A percentile compares a stretch with the other conserved stretches of the same genome.
phyloP scores from a whole-genome alignment of 2,329 filamentous ascomycete species.

The Penicillium italicum region DNA sequence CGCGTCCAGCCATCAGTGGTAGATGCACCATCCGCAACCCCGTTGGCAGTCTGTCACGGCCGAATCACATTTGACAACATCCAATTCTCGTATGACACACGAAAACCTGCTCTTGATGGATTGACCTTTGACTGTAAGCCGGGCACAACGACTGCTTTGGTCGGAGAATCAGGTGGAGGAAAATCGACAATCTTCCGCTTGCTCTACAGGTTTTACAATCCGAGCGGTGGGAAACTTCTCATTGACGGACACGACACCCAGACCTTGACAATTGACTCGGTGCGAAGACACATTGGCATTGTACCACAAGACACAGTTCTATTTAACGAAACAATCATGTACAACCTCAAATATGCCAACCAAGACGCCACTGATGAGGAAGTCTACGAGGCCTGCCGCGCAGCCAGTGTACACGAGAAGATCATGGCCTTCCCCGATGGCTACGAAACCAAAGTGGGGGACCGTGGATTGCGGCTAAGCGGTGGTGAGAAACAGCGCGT shows the following conservation, averaged over 20 bases:
- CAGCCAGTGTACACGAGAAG: conserved; percentile 83
- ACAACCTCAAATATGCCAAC: conserved; percentile 77
- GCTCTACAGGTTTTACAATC: conserved; percentile 40
- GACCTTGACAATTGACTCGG: conserved; percentile 75
- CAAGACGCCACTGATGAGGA: conserved; percentile 53
- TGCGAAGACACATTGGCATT: conserved; percentile 76
- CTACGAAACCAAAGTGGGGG: conserved; percentile 81
- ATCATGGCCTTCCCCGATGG: conserved; percentile 80
- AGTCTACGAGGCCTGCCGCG: conserved; percentile 42
- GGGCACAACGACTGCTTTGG: conserved; percentile 56
- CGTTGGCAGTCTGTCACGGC: conserved; percentile 52
- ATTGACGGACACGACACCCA: conserved; percentile 74
- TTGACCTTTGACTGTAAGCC: conserved; percentile 52
- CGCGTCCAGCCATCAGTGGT: conserved; percentile 53
- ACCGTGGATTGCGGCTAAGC: conserved; percentile 57
- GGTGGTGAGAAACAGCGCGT: conserved; percentile 51
- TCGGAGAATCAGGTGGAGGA: conserved; percentile 83
- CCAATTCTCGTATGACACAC: conserved; percentile 56
- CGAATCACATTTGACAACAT: conserved; percentile 55
- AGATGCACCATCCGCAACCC: conserved; percentile 51
- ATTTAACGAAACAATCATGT: conserved; percentile 81
- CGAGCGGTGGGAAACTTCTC: conserved; percentile 50
- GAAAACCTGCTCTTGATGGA: conserved; percentile 52
- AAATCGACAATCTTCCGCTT: conserved; percentile 46
- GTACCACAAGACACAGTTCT: conserved; percentile 83